Evolutionary conservation across 352 stramenopile species (phyloP).

Genomic region (Phytophthora citricola): DNA sequence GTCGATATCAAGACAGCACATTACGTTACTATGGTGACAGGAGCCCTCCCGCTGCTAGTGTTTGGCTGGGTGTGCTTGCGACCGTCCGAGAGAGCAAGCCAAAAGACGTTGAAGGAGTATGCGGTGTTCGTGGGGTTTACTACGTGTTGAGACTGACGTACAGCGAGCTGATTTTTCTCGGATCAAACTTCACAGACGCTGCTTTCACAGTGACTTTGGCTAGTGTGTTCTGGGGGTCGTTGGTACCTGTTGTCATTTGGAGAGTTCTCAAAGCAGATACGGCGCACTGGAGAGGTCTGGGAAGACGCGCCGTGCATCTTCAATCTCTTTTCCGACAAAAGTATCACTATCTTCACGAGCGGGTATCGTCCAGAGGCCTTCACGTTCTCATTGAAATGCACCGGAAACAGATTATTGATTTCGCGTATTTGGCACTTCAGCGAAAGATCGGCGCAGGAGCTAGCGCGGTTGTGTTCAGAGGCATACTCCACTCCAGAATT

Average conservation of each 20-base stretch:
- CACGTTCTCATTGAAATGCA: constrained; percentile 78
- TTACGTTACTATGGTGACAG: constrained; percentile 48
- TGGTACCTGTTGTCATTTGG: constrained; percentile 75
- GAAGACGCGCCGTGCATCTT: constrained; percentile 56
- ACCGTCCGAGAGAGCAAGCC: constrained; percentile 52
- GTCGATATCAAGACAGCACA: constrained; percentile 20
- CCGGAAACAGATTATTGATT: constrained; percentile 72
- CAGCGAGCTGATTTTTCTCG: constrained; percentile 44
- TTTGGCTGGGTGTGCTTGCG: constrained; percentile 55
- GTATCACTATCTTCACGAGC: constrained; percentile 55
- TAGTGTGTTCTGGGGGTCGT: constrained; percentile 54
- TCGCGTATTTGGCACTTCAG: constrained; percentile 58
- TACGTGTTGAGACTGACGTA: constrained; percentile 49
- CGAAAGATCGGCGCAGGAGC: constrained; percentile 57
- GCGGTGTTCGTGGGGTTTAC: constrained; percentile 56
- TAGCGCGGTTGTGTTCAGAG: constrained; percentile 71
- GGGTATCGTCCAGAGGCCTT: constrained; percentile 64
- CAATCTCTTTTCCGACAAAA: constrained; percentile 63
- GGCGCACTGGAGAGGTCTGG: constrained; percentile 73
- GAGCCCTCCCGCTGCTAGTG: constrained; percentile 45
- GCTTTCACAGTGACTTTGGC: constrained; percentile 44
- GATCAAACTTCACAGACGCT: constrained; percentile 27
- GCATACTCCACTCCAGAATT: constrained; percentile 56
- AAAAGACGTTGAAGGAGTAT: constrained; percentile 63
- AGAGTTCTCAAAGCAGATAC: constrained; percentile 76